Evolutionary conservation across 2,329 filamentous ascomycete species (phyloP).

Genomic region (Aspergillus uvarum): DNA sequence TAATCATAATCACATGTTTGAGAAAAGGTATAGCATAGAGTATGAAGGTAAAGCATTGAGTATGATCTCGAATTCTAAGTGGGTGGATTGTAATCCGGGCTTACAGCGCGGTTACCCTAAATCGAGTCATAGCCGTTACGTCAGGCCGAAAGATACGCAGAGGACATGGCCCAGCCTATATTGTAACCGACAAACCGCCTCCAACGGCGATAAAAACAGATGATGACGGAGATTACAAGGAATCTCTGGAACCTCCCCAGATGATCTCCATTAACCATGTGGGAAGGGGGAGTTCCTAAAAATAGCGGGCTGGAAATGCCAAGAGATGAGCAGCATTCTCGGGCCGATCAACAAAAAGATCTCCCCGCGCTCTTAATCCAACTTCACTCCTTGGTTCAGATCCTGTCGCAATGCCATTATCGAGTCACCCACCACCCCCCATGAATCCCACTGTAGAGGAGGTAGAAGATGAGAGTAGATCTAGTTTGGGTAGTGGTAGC

Average conservation of each 20-base stretch:
- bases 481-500: neutral
- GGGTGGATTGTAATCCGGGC: too few relatives aligned
- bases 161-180: too few relatives aligned
- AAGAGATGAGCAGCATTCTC: neutral
- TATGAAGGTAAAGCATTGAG: too few relatives aligned
- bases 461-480: conserved; percentile 3
- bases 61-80: too few relatives aligned
- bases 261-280: neutral
- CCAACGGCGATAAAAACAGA: neutral
- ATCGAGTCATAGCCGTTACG: too few relatives aligned
- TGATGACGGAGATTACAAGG: neutral
- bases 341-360: neutral
- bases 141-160: too few relatives aligned
- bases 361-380: conserved; percentile 10
- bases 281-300: neutral
- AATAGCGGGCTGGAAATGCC: neutral
- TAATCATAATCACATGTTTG: too few relatives aligned
- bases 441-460: conserved; percentile 24
- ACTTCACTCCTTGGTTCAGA: conserved; percentile 13
- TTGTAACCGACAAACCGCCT: neutral
- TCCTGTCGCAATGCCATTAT: conserved; percentile 9
- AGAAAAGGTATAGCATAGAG: too few relatives aligned
- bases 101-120: too few relatives aligned
- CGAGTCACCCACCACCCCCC: neutral
- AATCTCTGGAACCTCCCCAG: neutral